A percentile compares a stretch with the other conserved stretches of the same genome.
phyloP scores from a whole-genome alignment of 2,329 filamentous ascomycete species.

The Aschersonia sp. region DNA sequence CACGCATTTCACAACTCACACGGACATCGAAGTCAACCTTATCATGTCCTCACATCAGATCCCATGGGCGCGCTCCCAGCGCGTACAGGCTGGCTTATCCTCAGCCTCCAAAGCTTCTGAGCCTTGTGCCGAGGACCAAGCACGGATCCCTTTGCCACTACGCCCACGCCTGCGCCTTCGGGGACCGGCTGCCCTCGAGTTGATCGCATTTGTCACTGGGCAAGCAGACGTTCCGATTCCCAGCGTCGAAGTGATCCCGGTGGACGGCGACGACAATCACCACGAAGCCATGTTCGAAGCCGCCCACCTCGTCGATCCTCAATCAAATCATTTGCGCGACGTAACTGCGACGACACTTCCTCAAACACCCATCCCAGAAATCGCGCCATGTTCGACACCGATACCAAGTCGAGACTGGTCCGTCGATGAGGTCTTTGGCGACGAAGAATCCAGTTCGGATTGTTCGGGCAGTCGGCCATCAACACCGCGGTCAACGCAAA shows the following conservation, averaged over 20 bases:
- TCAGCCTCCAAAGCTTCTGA: slow-evolving; percentile 37
- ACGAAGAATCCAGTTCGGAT: slow-evolving; percentile 43
- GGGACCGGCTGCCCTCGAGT: slow-evolving; percentile 34
- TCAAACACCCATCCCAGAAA: slow-evolving; percentile 41
- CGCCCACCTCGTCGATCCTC: slow-evolving; percentile 17
- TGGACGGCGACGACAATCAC: slow-evolving; percentile 14
- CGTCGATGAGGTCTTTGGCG: slow-evolving; percentile 39
- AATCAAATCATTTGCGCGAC: slow-evolving; percentile 18
- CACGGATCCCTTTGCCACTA: slow-evolving; percentile 32
- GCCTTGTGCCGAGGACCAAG: slow-evolving; percentile 21
- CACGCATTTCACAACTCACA: too few relatives aligned
- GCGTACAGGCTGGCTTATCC: slow-evolving; percentile 24
- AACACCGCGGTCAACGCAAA: slow-evolving; percentile 44
- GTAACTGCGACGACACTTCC: slow-evolving; percentile 20
- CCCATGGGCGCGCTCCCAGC: slow-evolving; percentile 29
- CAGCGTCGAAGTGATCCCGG: slow-evolving; percentile 44
- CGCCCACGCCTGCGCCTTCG: slow-evolving; percentile 40
- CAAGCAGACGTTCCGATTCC: slow-evolving; percentile 51
- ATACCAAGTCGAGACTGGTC: slow-evolving; percentile 44
- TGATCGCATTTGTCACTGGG: slow-evolving; percentile 40
- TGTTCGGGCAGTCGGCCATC: slow-evolving; percentile 46
- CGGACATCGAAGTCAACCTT: not conserved
- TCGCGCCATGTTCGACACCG: slow-evolving; percentile 27
- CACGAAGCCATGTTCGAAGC: slow-evolving; percentile 26
- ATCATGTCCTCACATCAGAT: slow-evolving; percentile 22